Evolutionary conservation across 2,329 filamentous ascomycete genomes (phyloP).

Genomic region (Dactylonectria macrodidyma): DNA sequence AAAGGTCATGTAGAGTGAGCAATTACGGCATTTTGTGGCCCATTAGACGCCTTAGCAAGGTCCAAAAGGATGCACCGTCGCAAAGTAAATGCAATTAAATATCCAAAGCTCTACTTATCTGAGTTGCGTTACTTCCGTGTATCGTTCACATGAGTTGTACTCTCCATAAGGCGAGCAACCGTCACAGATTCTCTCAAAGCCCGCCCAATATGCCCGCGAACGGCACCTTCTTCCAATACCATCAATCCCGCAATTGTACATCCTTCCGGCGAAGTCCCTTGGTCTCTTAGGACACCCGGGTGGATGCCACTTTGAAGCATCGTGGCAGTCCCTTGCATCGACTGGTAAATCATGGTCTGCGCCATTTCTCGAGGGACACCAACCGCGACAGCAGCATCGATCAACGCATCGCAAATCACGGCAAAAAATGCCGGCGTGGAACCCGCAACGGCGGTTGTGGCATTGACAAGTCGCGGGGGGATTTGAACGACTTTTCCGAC

Average conservation of each 20-base stretch:
- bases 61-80: not conserved
- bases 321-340: slow-evolving; percentile 70
- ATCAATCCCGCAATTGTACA: slow-evolving; percentile 73
- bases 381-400: slow-evolving; percentile 73
- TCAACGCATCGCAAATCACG: slow-evolving; percentile 70
- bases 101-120: not conserved
- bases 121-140: not conserved
- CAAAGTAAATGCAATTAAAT: not conserved
- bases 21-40: not conserved
- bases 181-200: not conserved
- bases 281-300: slow-evolving; percentile 70
- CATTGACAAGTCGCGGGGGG: slow-evolving; percentile 67
- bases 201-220: slow-evolving; percentile 58
- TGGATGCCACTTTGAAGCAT: slow-evolving; percentile 68
- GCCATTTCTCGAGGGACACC: slow-evolving; percentile 70
- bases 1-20: not conserved
- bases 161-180: not conserved
- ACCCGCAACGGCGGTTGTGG: slow-evolving; percentile 70
- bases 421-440: slow-evolving; percentile 74
- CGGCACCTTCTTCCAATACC: slow-evolving; percentile 70
- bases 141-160: not conserved
- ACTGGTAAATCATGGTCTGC: slow-evolving; percentile 72
- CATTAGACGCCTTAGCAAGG: not conserved
- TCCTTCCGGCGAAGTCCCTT: slow-evolving; percentile 72
- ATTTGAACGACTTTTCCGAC: slow-evolving; percentile 69